Conservation (phyloP, 306 rosid genomes). For the Comarum palustre region DNA sequence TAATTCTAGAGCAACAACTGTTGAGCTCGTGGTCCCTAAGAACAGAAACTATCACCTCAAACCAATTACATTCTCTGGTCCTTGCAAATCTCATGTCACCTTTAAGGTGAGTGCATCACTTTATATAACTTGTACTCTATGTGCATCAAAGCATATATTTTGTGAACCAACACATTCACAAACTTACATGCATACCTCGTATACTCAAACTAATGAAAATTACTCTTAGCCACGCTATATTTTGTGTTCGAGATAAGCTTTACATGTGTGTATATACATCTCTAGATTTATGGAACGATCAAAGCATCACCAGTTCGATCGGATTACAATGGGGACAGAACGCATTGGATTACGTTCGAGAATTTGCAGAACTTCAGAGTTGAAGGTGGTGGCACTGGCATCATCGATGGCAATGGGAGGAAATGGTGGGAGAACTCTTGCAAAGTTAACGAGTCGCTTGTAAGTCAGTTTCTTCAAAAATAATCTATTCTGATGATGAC, state of each 20-base stretch:
- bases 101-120: slow-evolving; percentile 41
- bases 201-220: background rate
- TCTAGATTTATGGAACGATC: slow-evolving; percentile 62
- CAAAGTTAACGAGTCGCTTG: slow-evolving; percentile 56
- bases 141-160: background rate
- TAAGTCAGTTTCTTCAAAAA: slow-evolving; percentile 19
- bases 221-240: background rate
- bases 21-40: slow-evolving; percentile 49
- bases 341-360: slow-evolving; percentile 54
- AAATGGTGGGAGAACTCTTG: slow-evolving; percentile 87
- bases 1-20: slow-evolving; percentile 24
- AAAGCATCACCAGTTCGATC: slow-evolving; percentile 53
- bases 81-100: slow-evolving; percentile 48
- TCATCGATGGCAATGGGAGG: slow-evolving; percentile 71
- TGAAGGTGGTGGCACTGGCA: slow-evolving; percentile 68
- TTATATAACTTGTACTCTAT: background rate
- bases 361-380: slow-evolving; percentile 38
- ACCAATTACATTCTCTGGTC: slow-evolving; percentile 67
- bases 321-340: slow-evolving; percentile 38
- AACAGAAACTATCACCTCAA: slow-evolving; percentile 44
- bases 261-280: background rate
- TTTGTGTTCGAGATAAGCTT: background rate
- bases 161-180: background rate
- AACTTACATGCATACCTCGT: background rate
- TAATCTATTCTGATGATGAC: background rate